A percentile compares a stretch with the other conserved stretches of the same genome.
Evolutionary conservation across 345 rosid genomes (phyloP).

Genomic region (Theobroma cacao): DNA sequence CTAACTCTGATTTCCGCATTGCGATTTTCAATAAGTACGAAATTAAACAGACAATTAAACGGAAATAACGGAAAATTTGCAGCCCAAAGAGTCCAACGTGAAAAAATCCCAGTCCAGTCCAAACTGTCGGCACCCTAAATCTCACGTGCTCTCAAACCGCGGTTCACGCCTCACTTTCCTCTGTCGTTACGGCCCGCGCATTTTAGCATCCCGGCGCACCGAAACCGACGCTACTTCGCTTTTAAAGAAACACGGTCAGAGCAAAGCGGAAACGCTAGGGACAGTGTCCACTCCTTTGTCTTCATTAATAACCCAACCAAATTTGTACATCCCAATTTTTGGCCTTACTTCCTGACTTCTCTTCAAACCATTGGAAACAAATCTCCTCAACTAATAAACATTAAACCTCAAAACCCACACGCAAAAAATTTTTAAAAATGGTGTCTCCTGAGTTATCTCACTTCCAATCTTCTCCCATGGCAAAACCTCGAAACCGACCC

Average conservation of each 20-base stretch:
- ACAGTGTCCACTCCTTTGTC: background rate
- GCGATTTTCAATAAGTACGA: background rate
- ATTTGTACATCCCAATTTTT: background rate
- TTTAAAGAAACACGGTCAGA: background rate
- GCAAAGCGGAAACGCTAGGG: background rate
- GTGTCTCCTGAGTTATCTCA: conserved; percentile 26
- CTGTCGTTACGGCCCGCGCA: conserved; percentile 17
- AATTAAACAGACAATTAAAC: conserved; percentile 3
- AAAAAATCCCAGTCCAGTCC: background rate
- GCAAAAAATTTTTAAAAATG: conserved; percentile 17
- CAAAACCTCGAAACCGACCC: conserved; percentile 38
- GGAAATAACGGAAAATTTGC: conserved; percentile 22
- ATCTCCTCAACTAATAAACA: background rate
- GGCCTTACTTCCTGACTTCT: background rate
- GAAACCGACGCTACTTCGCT: conserved; percentile 15
- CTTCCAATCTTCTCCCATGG: conserved; percentile 35
- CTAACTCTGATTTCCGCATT: no score
- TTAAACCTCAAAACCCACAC: background rate
- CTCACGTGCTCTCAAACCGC: conserved; percentile 23
- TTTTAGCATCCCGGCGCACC: conserved; percentile 25
- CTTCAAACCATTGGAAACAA: background rate
- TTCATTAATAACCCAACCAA: background rate
- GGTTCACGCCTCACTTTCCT: conserved; percentile 19
- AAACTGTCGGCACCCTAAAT: conserved; percentile 7
- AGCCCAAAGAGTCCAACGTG: background rate